Conservation (phyloP, 1,284 basidiomycete species). For the Albatrellus sp. region DNA sequence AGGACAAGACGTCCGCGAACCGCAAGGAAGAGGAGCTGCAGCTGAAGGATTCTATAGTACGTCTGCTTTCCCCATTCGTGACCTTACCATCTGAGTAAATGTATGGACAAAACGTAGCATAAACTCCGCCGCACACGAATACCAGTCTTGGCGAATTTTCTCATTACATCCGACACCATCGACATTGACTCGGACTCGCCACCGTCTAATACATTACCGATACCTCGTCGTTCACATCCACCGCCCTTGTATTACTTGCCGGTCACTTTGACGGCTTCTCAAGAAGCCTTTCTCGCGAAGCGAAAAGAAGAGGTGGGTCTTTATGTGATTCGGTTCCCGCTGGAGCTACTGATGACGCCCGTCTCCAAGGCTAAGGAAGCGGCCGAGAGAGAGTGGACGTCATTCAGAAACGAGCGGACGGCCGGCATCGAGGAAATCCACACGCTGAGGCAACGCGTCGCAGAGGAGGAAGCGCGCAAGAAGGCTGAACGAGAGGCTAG, state of each 20-base stretch:
- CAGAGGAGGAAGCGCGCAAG: slow-evolving; percentile 37
- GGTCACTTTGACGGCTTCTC: slow-evolving; percentile 49
- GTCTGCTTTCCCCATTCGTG: slow-evolving; percentile 18
- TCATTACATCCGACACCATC: slow-evolving; percentile 61
- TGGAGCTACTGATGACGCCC: slow-evolving; percentile 2
- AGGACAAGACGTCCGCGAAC: slow-evolving; percentile 61
- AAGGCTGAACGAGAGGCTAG: slow-evolving; percentile 23
- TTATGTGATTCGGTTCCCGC: neutral
- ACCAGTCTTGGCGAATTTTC: slow-evolving; percentile 62
- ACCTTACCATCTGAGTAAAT: neutral
- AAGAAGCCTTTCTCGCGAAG: slow-evolving; percentile 51
- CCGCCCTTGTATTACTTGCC: slow-evolving; percentile 71
- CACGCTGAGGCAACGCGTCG: slow-evolving; percentile 47
- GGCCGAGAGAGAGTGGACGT: slow-evolving; percentile 52
- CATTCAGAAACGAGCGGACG: slow-evolving; percentile 47
- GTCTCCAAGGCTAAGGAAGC: slow-evolving; percentile 42
- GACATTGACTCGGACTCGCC: slow-evolving; percentile 21
- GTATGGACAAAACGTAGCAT: slow-evolving; percentile 29
- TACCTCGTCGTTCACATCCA: slow-evolving; percentile 51
- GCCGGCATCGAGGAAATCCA: slow-evolving; percentile 50
- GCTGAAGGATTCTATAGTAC: slow-evolving; percentile 64
- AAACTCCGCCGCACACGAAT: slow-evolving; percentile 58
- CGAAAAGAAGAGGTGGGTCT: slow-evolving; percentile 47
- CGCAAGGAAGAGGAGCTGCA: slow-evolving; percentile 70
- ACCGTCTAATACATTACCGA: slow-evolving; percentile 28